Evolutionary conservation across 805 yeast genomes (phyloP), one percentile per base, ranked within the genome.

Genomic region (Kurtzmaniella cleridarum): DNA sequence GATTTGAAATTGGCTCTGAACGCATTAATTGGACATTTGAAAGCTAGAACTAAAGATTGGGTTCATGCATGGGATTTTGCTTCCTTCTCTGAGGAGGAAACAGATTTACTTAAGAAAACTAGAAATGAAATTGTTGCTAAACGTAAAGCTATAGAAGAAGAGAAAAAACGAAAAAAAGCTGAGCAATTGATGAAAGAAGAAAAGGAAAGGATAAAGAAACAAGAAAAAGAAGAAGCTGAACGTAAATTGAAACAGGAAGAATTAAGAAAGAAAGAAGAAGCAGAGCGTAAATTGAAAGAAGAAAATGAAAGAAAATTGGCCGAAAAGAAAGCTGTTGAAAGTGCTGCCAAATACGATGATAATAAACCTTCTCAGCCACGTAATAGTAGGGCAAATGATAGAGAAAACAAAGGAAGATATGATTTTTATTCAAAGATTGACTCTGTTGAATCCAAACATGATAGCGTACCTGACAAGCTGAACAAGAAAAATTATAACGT

Each of bases 1-100:
- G 98, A 90, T 59, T 71, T 90, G 49, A 84, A 78, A 51, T 64
- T 90, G 27, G 81, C 96, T 1, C 79, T 88, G 0, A 78, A 71
- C 55, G 90, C 93, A 1, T 66, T 84, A 38, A 62, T 76, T 37
- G 90, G 88, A 0, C 80, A 80, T 43, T 59, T 84, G 17, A 75
- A 73, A 41, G 76, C 86, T 0, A 66, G 79, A 32, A 58, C 75
- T 15, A 68, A 64, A 28, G 59, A 62, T 0, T 74, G 84, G 72
- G 60, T 77, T 2, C 71, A 67, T 32, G 46, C 70, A 34, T 74
- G 79, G 73, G 84, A 81, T 14, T 79, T 81, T 46, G 71, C 76
- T 45, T 69, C 69, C 5, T 54, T 78, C 60, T 43, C 62, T 23
- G 76, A 67, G 2, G 75, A 70, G 3, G 75, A 62, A 13, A 67